These are phyloP conservation scores for barley (Hordeum vulgare) DNA, from an alignment of 176 grass and related monocot genomes.

Conservation along the genomic window DNA sequence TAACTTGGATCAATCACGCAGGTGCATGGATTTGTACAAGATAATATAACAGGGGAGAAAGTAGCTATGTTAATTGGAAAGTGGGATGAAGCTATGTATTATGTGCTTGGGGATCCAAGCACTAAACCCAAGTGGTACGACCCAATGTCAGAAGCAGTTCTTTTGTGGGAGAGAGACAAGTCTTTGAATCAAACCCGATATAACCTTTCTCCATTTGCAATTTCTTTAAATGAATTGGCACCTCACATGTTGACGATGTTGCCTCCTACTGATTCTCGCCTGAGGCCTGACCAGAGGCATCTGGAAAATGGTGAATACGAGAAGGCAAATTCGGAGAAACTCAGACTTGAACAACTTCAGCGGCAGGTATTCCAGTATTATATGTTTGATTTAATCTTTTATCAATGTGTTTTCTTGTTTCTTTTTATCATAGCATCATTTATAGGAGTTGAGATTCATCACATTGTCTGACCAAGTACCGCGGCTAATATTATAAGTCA, in stretches of 20 bases:
- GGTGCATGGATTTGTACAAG: conserved; percentile 96
- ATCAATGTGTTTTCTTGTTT: background rate
- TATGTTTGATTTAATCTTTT: conserved; percentile 9
- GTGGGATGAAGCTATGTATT: conserved; percentile 99
- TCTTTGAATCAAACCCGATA: conserved; percentile 84
- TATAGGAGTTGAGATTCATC: background rate
- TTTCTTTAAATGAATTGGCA: conserved; percentile 79
- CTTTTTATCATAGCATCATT: background rate
- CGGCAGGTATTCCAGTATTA: conserved; percentile 58
- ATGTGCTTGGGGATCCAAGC: conserved; percentile 87
- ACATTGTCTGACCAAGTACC: background rate
- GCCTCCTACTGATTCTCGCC: conserved; percentile 86
- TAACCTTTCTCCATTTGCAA: conserved; percentile 91
- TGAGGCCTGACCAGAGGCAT: conserved; percentile 88
- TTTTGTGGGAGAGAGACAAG: conserved; percentile 84
- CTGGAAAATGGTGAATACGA: conserved; percentile 99
- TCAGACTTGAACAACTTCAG: conserved; percentile 96
- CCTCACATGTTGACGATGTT: conserved; percentile 53
- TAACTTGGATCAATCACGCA: conserved; percentile 28
- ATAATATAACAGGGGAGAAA: conserved; percentile 82
- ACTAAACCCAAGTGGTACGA: conserved; percentile 82
- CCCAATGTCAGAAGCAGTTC: conserved; percentile 91
- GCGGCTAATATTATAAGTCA: background rate
- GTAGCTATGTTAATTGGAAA: conserved; percentile 95
- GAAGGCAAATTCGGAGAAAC: conserved; percentile 90